Evolutionary conservation across 305 asterid species (phyloP).

Genomic region (Fraxinus greggii): DNA sequence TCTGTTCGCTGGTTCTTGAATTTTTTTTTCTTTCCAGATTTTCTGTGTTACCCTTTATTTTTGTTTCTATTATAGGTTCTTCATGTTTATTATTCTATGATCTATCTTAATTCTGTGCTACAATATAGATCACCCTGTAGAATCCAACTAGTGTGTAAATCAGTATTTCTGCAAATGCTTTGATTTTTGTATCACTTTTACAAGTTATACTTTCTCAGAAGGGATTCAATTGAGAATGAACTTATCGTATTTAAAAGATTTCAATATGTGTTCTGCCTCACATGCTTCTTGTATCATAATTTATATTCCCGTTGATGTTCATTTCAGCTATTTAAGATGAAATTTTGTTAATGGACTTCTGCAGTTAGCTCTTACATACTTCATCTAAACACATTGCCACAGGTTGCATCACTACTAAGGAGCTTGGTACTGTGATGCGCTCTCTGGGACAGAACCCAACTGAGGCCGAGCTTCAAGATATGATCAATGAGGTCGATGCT

Average conservation of each 20-base stretch:
- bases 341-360: not conserved
- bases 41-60: not conserved
- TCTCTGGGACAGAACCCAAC: constrained; percentile 33
- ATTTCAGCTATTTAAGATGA: not conserved
- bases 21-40: not conserved
- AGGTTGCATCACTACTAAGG: constrained; percentile 37
- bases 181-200: not conserved
- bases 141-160: not conserved
- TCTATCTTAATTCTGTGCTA: not conserved
- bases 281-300: not conserved
- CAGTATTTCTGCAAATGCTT: not conserved
- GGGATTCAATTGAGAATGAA: not conserved
- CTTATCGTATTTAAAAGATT: too few species aligned
- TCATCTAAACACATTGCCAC: not conserved
- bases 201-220: not conserved
- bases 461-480: constrained; percentile 36
- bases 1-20: not conserved
- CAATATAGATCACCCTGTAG: not conserved
- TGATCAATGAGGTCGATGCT: constrained; percentile 35
- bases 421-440: constrained; percentile 34
- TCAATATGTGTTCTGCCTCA: not conserved
- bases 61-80: not conserved
- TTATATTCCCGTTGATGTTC: not conserved
- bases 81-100: not conserved
- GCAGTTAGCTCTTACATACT: not conserved